phyloP scores from a whole-genome alignment of 2,329 filamentous ascomycete genomes.

The Mycosphaerella sp. region DNA sequence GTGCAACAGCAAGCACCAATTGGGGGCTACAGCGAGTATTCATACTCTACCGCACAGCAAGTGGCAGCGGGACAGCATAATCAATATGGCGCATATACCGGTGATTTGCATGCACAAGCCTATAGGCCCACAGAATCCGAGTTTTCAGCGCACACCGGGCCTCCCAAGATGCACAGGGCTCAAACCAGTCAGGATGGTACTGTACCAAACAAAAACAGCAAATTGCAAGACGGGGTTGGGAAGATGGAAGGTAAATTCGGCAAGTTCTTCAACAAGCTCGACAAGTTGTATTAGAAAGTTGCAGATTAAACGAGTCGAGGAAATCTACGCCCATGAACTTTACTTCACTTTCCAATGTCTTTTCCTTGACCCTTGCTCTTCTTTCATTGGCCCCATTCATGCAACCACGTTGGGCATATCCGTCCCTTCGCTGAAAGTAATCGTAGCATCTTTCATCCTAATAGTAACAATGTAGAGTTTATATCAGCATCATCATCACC shows the following conservation, averaged over 20 bases:
- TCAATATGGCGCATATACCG: slow-evolving; percentile 41
- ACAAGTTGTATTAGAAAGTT: slow-evolving; percentile 14
- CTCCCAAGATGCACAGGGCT: slow-evolving; percentile 2
- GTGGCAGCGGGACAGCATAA: slow-evolving; percentile 19
- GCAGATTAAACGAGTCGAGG: no score
- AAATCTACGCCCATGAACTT: no score
- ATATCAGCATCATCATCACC: no score
- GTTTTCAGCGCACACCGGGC: slow-evolving; percentile 37
- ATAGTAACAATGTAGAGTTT: no score
- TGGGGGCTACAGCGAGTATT: slow-evolving; percentile 53
- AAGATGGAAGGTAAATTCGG: slow-evolving; percentile 18
- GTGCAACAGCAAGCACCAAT: slow-evolving; percentile 22
- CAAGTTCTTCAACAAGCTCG: slow-evolving; percentile 15
- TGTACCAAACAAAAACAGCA: slow-evolving; percentile 6
- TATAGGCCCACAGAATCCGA: slow-evolving; percentile 65
- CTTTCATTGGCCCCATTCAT: background rate
- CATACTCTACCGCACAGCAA: slow-evolving; percentile 36
- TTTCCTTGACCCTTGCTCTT: no score
- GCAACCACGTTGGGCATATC: background rate
- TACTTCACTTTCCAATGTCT: no score
- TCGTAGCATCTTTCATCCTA: slow-evolving; percentile 11
- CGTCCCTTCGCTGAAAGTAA: slow-evolving; percentile 7
- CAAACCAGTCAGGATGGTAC: slow-evolving; percentile 13
- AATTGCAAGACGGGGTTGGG: slow-evolving; percentile 11
- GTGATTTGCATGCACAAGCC: slow-evolving; percentile 58